A percentile compares a stretch with the other conserved stretches of the same genome.
phyloP scores from a whole-genome alignment of 192 early-diverging fungal species.

The Chytriomyces hyalinus region DNA sequence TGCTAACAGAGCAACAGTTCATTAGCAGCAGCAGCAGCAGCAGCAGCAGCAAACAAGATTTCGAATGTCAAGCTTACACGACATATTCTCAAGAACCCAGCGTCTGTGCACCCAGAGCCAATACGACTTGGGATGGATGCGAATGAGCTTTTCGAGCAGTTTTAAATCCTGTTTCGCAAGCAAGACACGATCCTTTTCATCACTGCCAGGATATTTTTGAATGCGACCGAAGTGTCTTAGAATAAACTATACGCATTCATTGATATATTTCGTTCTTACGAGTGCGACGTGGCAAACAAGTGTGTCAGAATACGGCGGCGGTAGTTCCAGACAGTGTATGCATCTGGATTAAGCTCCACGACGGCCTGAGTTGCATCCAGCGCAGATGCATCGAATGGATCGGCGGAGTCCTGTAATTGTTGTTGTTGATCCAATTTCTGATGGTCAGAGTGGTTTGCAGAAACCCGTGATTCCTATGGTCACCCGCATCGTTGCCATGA shows the following conservation, averaged over 20 bases:
- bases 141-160: conserved; percentile 75
- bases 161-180: conserved; percentile 71
- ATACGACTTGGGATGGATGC: conserved; percentile 90
- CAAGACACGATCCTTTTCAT: conserved; percentile 46
- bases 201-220: conserved; percentile 15
- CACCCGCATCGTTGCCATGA: background rate
- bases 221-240: background rate
- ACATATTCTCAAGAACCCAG: conserved; percentile 82
- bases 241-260: background rate
- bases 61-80: background rate
- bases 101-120: conserved; percentile 96
- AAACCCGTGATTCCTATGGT: background rate
- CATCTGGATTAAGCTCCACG: conserved; percentile 85
- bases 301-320: conserved; percentile 73
- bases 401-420: background rate
- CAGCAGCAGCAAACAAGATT: background rate
- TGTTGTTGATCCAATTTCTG: too few relatives aligned
- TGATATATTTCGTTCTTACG: too few relatives aligned
- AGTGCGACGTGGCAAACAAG: background rate
- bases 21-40: background rate
- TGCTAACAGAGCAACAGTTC: conserved; percentile 7
- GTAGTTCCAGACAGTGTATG: conserved; percentile 94
- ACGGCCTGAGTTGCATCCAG: conserved; percentile 72
- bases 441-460: too few relatives aligned
- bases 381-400: conserved; percentile 47